These are phyloP conservation scores for Paraleonurus japonicus DNA, from an alignment of 257 asterid species.

Conservation along the genomic window DNA sequence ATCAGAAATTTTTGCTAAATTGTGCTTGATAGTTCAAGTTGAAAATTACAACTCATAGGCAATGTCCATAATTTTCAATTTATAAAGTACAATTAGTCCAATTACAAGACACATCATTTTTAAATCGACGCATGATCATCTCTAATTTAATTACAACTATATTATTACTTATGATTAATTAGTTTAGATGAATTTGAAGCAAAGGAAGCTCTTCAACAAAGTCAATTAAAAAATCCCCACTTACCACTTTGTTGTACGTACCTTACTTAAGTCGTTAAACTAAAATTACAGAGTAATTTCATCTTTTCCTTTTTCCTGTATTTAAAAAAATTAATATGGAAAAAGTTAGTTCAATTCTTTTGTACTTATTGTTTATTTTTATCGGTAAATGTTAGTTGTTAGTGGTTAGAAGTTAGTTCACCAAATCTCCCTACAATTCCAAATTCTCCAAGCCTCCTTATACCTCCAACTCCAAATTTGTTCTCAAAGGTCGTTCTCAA, in stretches of 20 bases:
- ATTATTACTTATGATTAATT: not conserved
- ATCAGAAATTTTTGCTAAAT: too few species aligned
- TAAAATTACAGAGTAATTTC: slow-evolving; percentile 1
- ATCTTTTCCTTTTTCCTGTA: not conserved
- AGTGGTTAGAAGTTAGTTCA: too few species aligned
- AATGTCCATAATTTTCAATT: not conserved
- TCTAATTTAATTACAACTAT: not conserved
- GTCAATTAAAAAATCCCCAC: not conserved
- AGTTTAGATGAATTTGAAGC: slow-evolving; percentile 13
- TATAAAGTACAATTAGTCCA: not conserved
- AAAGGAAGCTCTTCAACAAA: not conserved
- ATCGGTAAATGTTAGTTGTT: too few species aligned
- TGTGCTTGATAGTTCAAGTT: not conserved
- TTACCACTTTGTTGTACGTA: not conserved
- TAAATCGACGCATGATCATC: not conserved
- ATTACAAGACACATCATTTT: not conserved
- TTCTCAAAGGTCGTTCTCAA: too few species aligned
- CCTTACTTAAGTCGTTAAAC: not conserved
- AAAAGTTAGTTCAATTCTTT: too few species aligned
- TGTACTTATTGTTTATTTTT: too few species aligned
- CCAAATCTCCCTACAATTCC: too few species aligned
- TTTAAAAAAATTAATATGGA: not conserved
- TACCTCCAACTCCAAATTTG: too few species aligned
- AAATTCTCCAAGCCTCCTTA: too few species aligned
- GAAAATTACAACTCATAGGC: not conserved